phyloP scores from a whole-genome alignment of 169 alveolate genomes.

The Plasmodium chabaudi region DNA sequence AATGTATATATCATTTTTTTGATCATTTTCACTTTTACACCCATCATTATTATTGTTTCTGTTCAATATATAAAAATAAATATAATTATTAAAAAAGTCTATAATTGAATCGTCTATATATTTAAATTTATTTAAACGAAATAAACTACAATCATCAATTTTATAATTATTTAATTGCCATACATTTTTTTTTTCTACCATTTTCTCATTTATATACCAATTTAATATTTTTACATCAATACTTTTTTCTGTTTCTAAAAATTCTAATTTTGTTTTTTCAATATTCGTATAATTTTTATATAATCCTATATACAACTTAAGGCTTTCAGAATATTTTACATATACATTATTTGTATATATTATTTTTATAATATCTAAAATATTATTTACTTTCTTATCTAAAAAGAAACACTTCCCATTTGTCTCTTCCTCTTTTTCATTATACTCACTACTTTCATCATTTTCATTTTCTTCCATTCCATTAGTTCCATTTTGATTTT shows the following conservation, averaged over 20 bases:
- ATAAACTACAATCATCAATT: constrained; percentile 61
- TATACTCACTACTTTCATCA: background rate
- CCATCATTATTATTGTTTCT: constrained; percentile 17
- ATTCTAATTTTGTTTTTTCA: constrained; percentile 58
- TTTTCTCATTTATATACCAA: constrained; percentile 35
- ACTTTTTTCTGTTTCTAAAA: constrained; percentile 44
- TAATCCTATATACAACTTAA: constrained; percentile 37
- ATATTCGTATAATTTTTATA: constrained; percentile 42
- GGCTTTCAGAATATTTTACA: constrained; percentile 22
- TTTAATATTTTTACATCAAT: constrained; percentile 42
- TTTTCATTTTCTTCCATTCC: background rate
- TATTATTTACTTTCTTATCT: constrained; percentile 26
- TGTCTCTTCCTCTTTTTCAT: background rate
- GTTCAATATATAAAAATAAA: constrained; percentile 47
- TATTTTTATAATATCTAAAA: constrained; percentile 35
- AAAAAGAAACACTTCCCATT: constrained; percentile 2
- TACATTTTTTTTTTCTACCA: constrained; percentile 50
- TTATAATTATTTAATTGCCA: constrained; percentile 76
- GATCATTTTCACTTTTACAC: no score
- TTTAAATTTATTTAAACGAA: constrained; percentile 61
- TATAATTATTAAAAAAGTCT: constrained; percentile 78
- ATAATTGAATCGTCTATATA: constrained; percentile 80
- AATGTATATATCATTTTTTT: constrained; percentile 44
- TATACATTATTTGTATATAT: constrained; percentile 18
- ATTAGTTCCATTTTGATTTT: no score